These are phyloP conservation scores for Neurospora intermedia DNA, from an alignment of 495 filamentous ascomycete species.

Conservation along the genomic window DNA sequence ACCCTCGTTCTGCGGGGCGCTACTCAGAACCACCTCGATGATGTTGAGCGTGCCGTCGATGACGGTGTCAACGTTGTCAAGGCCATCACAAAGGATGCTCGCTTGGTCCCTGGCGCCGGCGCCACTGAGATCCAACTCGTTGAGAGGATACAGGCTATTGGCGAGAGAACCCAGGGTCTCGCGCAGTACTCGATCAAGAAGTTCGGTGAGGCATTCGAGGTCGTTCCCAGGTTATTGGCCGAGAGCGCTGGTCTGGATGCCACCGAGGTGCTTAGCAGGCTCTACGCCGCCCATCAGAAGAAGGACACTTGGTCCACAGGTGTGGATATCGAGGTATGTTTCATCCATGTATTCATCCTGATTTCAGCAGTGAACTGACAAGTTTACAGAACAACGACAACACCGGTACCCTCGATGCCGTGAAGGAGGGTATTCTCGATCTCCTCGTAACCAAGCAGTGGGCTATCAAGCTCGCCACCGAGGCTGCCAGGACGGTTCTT, in stretches of 20 bases:
- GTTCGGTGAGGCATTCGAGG: constrained; percentile 95
- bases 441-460: constrained; percentile 83
- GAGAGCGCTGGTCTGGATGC: constrained; percentile 93
- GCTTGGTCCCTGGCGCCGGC: constrained; percentile 88
- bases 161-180: constrained; percentile 83
- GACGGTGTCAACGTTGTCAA: constrained; percentile 99
- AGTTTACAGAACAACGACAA: constrained; percentile 51
- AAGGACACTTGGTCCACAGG: constrained; percentile 79
- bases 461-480: constrained; percentile 94
- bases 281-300: constrained; percentile 90
- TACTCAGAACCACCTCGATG: constrained; percentile 95
- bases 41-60: constrained; percentile 93
- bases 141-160: constrained; percentile 78
- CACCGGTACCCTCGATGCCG: constrained; percentile 74
- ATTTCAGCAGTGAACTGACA: constrained; percentile 2
- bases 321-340: constrained; percentile 73
- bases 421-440: constrained; percentile 86
- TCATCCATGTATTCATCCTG: neutral
- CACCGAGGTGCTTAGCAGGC: constrained; percentile 79
- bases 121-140: constrained; percentile 94
- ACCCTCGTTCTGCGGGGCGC: constrained; percentile 93
- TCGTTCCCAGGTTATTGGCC: constrained; percentile 84
- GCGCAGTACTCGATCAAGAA: constrained; percentile 95
- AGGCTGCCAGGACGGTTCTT: constrained; percentile 86
- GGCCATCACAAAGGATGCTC: constrained; percentile 86